A percentile compares a stretch with the other conserved stretches of the same genome.
Conservation (phyloP, 106 monocot species). For the Xerophyta viscosa region DNA sequence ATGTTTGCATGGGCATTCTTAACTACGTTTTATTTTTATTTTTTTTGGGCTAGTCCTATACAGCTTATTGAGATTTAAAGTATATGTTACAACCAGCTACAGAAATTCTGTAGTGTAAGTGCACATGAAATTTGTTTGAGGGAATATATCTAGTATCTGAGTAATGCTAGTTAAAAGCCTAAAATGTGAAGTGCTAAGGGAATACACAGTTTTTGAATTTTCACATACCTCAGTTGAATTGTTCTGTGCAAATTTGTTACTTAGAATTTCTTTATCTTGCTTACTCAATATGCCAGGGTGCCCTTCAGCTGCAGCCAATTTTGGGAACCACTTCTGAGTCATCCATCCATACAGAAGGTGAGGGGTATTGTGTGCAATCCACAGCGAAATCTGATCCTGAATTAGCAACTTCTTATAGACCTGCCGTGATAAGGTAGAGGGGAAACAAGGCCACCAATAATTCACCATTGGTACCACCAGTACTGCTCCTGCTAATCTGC, state of each 20-base stretch:
- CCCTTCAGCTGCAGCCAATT: background rate
- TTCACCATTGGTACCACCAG: slow-evolving; percentile 29
- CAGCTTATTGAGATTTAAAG: no score
- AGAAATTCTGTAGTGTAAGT: no score
- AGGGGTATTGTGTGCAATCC: slow-evolving; percentile 35
- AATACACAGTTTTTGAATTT: no score
- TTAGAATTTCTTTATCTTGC: slow-evolving; percentile 23
- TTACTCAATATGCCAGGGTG: slow-evolving; percentile 1
- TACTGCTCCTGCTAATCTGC: slow-evolving; percentile 34
- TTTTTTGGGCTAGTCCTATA: no score
- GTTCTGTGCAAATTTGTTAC: background rate
- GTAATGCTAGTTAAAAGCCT: no score
- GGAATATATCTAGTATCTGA: no score
- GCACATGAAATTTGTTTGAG: no score
- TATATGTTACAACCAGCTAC: no score
- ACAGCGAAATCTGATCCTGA: slow-evolving; percentile 17
- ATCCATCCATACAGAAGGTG: slow-evolving; percentile 33
- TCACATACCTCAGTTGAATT: slow-evolving; percentile 9
- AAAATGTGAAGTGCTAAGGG: no score
- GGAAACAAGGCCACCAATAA: slow-evolving; percentile 44
- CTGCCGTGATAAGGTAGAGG: slow-evolving; percentile 12
- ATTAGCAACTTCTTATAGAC: slow-evolving; percentile 4
- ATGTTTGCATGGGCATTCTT: no score
- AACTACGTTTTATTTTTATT: no score
- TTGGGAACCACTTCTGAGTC: slow-evolving; percentile 29